phyloP scores from a whole-genome alignment of 116 monocot species.

The Cymodocea nodosa region DNA sequence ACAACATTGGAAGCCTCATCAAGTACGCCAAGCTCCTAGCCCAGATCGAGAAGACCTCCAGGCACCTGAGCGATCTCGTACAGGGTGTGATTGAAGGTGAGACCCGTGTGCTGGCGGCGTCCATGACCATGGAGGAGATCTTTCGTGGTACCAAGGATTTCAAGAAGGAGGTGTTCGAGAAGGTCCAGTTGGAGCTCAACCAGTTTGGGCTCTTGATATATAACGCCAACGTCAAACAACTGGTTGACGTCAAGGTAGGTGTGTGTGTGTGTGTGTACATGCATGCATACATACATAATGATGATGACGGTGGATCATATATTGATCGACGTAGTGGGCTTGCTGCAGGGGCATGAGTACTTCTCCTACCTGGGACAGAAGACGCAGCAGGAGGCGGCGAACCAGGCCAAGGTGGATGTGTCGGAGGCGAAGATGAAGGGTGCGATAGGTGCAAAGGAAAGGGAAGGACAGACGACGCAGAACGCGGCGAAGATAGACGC shows the following conservation, averaged over 20 bases:
- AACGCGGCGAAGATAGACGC: slow-evolving; percentile 76
- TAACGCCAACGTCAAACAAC: slow-evolving; percentile 78
- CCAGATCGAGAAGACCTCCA: slow-evolving; percentile 50
- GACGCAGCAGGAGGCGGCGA: slow-evolving; percentile 61
- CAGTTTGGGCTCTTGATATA: slow-evolving; percentile 78
- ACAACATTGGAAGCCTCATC: slow-evolving; percentile 32
- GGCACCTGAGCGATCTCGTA: slow-evolving; percentile 61
- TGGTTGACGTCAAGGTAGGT: slow-evolving; percentile 74
- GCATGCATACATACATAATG: too few relatives aligned
- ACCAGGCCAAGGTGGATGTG: slow-evolving; percentile 60
- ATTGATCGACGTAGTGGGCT: slow-evolving; percentile 66
- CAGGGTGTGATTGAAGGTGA: slow-evolving; percentile 79
- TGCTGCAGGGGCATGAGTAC: slow-evolving; percentile 57
- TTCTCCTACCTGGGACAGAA: slow-evolving; percentile 83
- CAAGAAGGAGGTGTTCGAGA: slow-evolving; percentile 62
- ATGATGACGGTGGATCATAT: slow-evolving; percentile 54
- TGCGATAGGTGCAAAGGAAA: slow-evolving; percentile 44
- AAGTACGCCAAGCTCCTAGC: slow-evolving; percentile 62
- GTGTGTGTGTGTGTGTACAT: too few relatives aligned
- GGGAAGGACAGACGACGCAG: slow-evolving; percentile 47
- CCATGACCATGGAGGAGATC: slow-evolving; percentile 90
- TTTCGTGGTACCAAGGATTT: too few relatives aligned
- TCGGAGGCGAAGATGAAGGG: slow-evolving; percentile 77
- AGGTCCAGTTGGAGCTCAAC: slow-evolving; percentile 65
- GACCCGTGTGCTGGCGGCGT: slow-evolving; percentile 74